Evolutionary conservation across 331 rosid species (phyloP).

Genomic region (Quercus lobata): DNA sequence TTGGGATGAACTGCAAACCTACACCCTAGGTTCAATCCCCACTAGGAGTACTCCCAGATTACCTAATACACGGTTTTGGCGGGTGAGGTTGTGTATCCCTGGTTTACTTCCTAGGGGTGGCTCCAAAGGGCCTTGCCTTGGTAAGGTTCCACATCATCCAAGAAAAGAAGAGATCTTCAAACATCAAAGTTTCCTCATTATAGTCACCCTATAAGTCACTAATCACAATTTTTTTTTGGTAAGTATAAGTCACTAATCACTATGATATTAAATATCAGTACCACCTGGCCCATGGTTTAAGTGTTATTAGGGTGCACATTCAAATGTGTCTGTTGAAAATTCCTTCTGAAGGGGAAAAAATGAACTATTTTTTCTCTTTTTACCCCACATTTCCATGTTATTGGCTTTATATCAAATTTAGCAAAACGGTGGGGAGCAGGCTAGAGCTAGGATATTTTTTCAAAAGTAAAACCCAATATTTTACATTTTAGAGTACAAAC

Average conservation of each 20-base stretch:
- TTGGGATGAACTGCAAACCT: no score
- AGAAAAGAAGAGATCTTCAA: neutral
- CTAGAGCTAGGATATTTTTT: neutral
- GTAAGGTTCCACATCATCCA: no score
- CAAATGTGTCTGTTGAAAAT: neutral
- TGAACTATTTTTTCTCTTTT: no score
- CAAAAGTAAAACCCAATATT: neutral
- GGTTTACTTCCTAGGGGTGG: no score
- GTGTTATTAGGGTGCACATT: neutral
- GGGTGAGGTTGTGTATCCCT: no score
- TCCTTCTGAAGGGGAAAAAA: neutral
- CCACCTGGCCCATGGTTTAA: neutral
- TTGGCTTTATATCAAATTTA: neutral
- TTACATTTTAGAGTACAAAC: neutral
- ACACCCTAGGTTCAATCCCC: no score
- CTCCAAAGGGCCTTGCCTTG: no score
- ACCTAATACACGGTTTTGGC: no score
- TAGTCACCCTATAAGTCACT: neutral
- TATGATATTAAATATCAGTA: no score
- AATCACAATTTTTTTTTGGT: neutral
- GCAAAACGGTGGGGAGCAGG: neutral
- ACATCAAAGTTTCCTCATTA: neutral
- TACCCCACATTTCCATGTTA: no score
- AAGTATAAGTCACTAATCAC: neutral
- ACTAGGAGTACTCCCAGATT: no score